Base-by-base conservation (phyloP, 2,329 filamentous ascomycete genomes). In the Seiridium unicorne region DNA sequence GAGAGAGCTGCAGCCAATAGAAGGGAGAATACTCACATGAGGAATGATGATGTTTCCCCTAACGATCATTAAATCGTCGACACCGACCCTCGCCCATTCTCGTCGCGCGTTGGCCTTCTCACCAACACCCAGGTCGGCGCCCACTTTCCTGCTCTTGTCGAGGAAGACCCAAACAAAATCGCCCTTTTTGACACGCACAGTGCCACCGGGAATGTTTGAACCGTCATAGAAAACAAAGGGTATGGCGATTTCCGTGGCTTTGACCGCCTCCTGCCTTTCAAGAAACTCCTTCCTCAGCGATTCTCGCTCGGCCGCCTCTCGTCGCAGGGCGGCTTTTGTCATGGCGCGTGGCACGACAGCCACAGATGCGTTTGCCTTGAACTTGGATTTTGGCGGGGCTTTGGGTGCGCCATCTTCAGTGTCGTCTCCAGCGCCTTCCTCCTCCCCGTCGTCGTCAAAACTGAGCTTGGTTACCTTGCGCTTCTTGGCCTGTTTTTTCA, bases 211-310 rank as follows among this genome's bases (percentile, higher is more conserved):
- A 9, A 91, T 90, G 72, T 96, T 94, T 31, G 92, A 92, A 13
- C 95, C 95, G 67, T 98, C 94, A 77, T 97, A 98, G 72, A 98
- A 98, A 3, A 98, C 92, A 74, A 98, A 99, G 0, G 95, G 95
- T 38, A 99, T 89, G 13, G 90, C 83, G 58, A 99, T 91, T 70
- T 97, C 93, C 7, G 93, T 93, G 26, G 87, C 86, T 77, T 96
- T 97, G 65, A 98, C 90, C 0, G 88, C 86, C 63, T 96, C 92
- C 72, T 97, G 95, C 61, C 94, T 84, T 8, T 80, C 80, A 51
- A 96, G 73, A 68, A 97, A 99, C 70, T 98, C 89, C 63, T 89
- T 90, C 8, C 91, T 84, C 55, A 94, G 77, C 11, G 84, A 76
- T 67, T 95, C 92, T 64, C 91, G 84, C 64, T 90, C 86, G 60